A percentile compares a stretch with the other conserved stretches of the same genome.
phyloP scores from a whole-genome alignment of 805 yeast species.

The Candida anglica region DNA sequence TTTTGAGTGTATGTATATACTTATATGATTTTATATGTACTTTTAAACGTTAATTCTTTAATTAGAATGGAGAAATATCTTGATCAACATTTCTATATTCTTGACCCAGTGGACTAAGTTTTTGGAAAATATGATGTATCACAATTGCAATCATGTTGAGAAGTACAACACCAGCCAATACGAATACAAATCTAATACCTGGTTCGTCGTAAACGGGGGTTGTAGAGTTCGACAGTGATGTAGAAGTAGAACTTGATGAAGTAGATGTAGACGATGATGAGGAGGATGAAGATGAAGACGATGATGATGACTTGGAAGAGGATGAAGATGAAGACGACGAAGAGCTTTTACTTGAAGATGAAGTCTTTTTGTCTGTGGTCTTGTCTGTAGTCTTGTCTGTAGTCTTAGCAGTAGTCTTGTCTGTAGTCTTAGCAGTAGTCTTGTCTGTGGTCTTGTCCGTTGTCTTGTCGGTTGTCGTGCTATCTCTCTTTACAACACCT shows the following conservation, averaged over 20 bases:
- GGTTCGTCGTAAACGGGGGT: slow-evolving; percentile 15
- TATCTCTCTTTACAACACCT: no score
- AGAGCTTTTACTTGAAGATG: background rate
- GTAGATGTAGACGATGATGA: background rate
- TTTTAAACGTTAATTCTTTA: no score
- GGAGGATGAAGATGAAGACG: background rate
- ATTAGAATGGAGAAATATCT: slow-evolving; percentile 31
- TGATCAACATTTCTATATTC: slow-evolving; percentile 34
- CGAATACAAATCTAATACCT: slow-evolving; percentile 30
- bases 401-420: no score
- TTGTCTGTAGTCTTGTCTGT: no score
- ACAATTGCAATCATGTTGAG: slow-evolving; percentile 33
- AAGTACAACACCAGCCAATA: slow-evolving; percentile 28
- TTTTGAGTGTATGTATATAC: no score
- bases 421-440: no score
- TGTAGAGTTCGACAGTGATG: background rate
- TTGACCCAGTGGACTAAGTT: slow-evolving; percentile 21
- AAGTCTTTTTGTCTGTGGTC: no score
- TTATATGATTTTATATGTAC: no score
- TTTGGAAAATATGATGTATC: slow-evolving; percentile 34
- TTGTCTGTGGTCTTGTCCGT: no score
- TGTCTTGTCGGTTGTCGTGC: no score
- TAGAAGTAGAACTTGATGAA: background rate
- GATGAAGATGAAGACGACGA: background rate
- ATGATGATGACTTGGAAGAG: background rate